A percentile compares a stretch with the other conserved stretches of the same genome.
These are phyloP conservation scores for Eucalyptus camaldulensis DNA, from an alignment of 345 rosid genomes.

Conservation along the genomic window DNA sequence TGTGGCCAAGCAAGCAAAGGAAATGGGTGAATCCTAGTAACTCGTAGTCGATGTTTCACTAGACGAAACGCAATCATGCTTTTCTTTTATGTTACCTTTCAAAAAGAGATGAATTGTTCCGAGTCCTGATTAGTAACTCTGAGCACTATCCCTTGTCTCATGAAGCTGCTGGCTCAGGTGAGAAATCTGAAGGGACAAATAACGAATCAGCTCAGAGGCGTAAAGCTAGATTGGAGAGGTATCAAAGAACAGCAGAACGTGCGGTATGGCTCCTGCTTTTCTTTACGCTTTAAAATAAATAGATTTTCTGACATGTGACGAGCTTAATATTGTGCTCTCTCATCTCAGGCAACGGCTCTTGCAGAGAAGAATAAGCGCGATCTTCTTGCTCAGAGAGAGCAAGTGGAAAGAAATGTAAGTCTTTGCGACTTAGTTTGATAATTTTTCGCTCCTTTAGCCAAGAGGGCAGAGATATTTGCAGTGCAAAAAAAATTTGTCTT, in stretches of 20 bases:
- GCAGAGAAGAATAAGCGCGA: conserved; percentile 91
- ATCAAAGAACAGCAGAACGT: conserved; percentile 74
- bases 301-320: neutral
- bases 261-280: conserved; percentile 38
- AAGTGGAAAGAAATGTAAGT: conserved; percentile 83
- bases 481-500: neutral
- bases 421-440: neutral
- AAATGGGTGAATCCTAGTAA: neutral
- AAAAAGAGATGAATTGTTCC: neutral
- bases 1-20: neutral
- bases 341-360: conserved; percentile 82
- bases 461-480: neutral
- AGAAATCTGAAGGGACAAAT: conserved; percentile 18
- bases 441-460: neutral
- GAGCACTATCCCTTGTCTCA: conserved; percentile 2
- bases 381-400: conserved; percentile 76
- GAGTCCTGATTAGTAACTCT: neutral
- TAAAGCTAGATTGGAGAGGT: conserved; percentile 64
- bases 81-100: neutral
- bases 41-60: neutral
- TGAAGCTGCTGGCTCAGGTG: conserved; percentile 13
- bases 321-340: neutral
- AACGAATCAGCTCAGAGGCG: conserved; percentile 53
- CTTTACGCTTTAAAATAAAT: neutral
- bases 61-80: neutral